Evolutionary conservation across 225 moss, liverwort and hornwort genomes (phyloP), one percentile per base, ranked within the genome.

Genomic region (Marchantia paleacea): DNA sequence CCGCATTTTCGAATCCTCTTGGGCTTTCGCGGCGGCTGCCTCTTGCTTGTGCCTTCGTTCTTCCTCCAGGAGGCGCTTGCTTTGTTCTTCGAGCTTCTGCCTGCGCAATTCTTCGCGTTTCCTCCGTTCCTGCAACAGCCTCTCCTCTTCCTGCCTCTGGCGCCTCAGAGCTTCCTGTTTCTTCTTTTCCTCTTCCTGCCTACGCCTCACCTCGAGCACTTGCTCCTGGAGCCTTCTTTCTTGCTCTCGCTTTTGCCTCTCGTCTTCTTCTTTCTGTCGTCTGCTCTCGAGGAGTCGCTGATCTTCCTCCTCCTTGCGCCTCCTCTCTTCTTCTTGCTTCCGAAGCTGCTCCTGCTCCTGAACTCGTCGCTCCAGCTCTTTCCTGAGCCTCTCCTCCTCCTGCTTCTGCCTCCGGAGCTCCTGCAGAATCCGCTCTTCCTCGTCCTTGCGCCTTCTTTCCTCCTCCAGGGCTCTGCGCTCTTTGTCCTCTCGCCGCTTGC

Each of bases 241-340:
- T 19, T 71, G 49, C 19, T 70, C 67, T 22, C 52, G 52, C 70
- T 51, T 22, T 8, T 9, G 25, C 60, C 77, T 74, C 50, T 75
- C 73, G 12, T 74, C 73, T 13, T 81, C 81, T 64, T 81, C 73
- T 22, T 25, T 75, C 28, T 60, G 58, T 2, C 64, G 53, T 22
- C 63, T 73, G 20, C 51, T 15, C 73, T 66, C 51, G 8, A 48
- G 75, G 20, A 64, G 58, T 10, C 18, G 18, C 51, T 48, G 67
- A 47, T 86, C 79, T 77, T 86, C 83, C 22, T 68, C 78, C 71
- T 79, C 73, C 51, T 72, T 76, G 7, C 57, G 73, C 61, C 69
- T 53, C 22, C 51, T 75, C 30, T 81, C 74, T 29, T 79, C 67
- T 69, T 86, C 83, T 54, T 79, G 78, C 39, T 60, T 77, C 19